Base-by-base conservation (phyloP, 2,329 filamentous ascomycete genomes). In the Talaromyces funiculosus region DNA sequence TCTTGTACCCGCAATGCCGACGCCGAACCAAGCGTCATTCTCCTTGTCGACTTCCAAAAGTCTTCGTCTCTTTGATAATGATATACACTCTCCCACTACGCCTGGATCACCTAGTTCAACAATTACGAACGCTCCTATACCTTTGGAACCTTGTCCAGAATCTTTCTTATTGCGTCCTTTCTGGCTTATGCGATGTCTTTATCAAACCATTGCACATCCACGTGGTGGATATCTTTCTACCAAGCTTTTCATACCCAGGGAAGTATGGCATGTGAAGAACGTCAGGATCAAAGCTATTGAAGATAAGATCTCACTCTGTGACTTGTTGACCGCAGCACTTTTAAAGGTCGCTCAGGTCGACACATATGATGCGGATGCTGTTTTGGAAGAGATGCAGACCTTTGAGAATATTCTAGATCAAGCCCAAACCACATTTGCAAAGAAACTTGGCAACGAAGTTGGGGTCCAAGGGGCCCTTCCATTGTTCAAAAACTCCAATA, bases 111-210 rank as follows among this genome's bases (percentile, higher is more conserved):
- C 87, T 2, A 87, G 88, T 60, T 79, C 82, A 3, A 72, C 83
- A n/a, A 79, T 81, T 12, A 69, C 79, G 0, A 86, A 91, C 65
- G 84, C 86, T 1, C 92, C 92, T 12, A 82, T 88, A 22, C 85
- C 91, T 0, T 82, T 99, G 4, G 94, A 99, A 70, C 90, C 94
- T 3, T 99, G 95, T 71, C 94, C 94, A 0, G 90, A 89, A 37
- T 91, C 95, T 42, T 87, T 88, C 62, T 82, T 97, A 68, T 81
- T 97, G n/a, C 87, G 94, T 20, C 95, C 94, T 1, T 99, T 97
- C 74, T 99, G 94, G 94, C 81, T 99, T 47, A 96, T 99, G 90
- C 87, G 94, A 59, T 92, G 90, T 63, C 82, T 99, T 26, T 96
- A 94, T 71, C 91, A 97, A 72, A 96, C 92, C 0, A 85, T 99